Conservation (phyloP, 208 protist species). For the Leishmania martiniquensis region DNA sequence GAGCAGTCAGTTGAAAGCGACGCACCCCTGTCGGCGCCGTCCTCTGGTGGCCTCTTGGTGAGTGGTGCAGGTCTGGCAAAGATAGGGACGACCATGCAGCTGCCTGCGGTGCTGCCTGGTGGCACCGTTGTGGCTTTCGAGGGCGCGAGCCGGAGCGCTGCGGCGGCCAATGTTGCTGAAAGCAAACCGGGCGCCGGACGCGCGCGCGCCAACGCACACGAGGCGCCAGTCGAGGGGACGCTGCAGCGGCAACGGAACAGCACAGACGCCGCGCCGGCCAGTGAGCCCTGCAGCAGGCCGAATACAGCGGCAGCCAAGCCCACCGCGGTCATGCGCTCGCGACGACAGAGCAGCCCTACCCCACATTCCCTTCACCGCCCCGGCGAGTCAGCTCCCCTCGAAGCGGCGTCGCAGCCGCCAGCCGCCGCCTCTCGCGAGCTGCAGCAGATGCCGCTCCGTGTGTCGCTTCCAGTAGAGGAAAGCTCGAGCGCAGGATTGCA, state of each 20-base stretch:
- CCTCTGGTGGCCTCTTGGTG: background rate
- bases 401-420: background rate
- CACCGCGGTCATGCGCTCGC: background rate
- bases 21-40: background rate
- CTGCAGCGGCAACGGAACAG: background rate
- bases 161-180: background rate
- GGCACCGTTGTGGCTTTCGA: background rate
- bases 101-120: conserved; percentile 18
- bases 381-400: background rate
- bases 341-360: background rate
- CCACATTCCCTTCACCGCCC: background rate
- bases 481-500: background rate
- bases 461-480: background rate
- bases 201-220: conserved; percentile 1
- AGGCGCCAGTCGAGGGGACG: conserved; percentile 1
- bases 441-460: background rate
- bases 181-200: conserved; percentile 12
- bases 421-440: background rate
- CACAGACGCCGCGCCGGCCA: background rate
- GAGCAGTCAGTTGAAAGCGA: background rate
- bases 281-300: background rate
- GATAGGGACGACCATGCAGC: conserved; percentile 11
- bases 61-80: background rate
- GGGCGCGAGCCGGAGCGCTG: background rate
- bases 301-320: background rate